Percentiles rank a stretch among this genome's conserved stretches.
Conservation (phyloP, 1,284 basidiomycete species). For the Ceratorhiza oryzae-sativae region DNA sequence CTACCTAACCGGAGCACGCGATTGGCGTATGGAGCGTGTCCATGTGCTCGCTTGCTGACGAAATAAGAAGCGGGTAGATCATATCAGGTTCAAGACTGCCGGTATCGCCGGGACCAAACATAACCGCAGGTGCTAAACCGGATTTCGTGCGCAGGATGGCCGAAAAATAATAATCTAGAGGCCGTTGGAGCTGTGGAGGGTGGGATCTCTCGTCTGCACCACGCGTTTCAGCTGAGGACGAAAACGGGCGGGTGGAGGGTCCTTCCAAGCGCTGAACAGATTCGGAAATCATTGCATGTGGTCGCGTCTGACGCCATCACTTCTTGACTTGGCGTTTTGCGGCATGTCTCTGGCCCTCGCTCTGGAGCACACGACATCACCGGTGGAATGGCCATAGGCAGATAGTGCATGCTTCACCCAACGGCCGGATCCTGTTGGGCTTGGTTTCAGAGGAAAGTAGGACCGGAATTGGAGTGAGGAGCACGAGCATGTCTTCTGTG, state of each 20-base stretch:
- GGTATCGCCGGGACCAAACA: constrained; percentile 17
- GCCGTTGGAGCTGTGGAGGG: neutral
- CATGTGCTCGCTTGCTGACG: constrained; percentile 39
- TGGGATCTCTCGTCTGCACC: neutral
- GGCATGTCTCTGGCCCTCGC: neutral
- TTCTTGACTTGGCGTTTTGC: constrained; percentile 15
- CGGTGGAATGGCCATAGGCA: neutral
- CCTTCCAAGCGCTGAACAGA: neutral
- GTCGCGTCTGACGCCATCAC: constrained; percentile 20
- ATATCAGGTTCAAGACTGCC: neutral
- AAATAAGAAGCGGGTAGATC: constrained; percentile 18
- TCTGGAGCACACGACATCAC: constrained; percentile 14
- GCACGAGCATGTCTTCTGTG: neutral
- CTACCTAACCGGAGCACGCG: neutral
- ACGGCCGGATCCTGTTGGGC: constrained; percentile 1
- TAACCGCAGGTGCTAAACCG: neutral
- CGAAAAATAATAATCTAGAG: neutral
- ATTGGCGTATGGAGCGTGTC: constrained; percentile 22
- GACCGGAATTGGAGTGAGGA: neutral
- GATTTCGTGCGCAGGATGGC: neutral
- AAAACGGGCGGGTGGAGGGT: constrained; percentile 2
- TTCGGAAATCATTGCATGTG: constrained; percentile 9
- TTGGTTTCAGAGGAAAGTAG: neutral
- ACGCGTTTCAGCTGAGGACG: neutral
- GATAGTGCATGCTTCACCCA: neutral